Evolutionary conservation across 163 green algal genomes (phyloP).

Genomic region (Smithsoniella earleae): DNA sequence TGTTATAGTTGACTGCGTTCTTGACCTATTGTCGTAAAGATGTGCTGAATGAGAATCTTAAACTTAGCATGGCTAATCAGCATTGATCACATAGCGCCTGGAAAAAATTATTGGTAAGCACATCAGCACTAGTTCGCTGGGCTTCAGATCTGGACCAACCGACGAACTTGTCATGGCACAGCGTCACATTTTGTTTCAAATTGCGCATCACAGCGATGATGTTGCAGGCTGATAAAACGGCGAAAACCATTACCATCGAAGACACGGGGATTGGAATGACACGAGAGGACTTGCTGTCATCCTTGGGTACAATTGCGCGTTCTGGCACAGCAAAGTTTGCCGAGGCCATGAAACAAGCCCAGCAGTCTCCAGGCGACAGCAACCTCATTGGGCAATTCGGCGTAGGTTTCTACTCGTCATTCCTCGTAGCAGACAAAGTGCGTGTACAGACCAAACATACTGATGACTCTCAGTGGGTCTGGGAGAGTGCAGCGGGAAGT

Average conservation of each 20-base stretch:
- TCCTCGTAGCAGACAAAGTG: conserved; percentile 77
- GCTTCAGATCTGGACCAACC: neutral
- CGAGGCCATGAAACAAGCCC: conserved; percentile 75
- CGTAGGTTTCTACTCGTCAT: conserved; percentile 98
- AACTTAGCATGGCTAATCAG: too few species aligned
- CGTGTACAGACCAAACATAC: conserved; percentile 71
- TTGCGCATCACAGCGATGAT: neutral
- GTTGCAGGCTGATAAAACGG: conserved; percentile 60
- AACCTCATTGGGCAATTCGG: conserved; percentile 97
- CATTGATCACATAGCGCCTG: neutral
- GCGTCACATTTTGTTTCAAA: too few species aligned
- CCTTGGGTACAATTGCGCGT: conserved; percentile 92
- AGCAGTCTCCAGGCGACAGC: conserved; percentile 57
- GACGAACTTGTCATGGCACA: too few species aligned
- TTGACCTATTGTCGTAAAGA: too few species aligned
- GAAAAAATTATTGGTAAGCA: neutral
- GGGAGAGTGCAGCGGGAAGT: conserved; percentile 72
- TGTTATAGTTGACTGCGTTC: neutral
- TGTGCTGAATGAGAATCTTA: too few species aligned
- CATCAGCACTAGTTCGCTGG: neutral
- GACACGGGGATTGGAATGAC: conserved; percentile 88
- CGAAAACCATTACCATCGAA: conserved; percentile 84
- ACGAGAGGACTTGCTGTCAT: conserved; percentile 77
- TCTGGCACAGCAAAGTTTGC: conserved; percentile 96
- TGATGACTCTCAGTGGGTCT: conserved; percentile 71